Percentiles rank a stretch among this genome's conserved stretches.
phyloP scores from a whole-genome alignment of 768 basidiomycete genomes.

The Ramaria sp. region DNA sequence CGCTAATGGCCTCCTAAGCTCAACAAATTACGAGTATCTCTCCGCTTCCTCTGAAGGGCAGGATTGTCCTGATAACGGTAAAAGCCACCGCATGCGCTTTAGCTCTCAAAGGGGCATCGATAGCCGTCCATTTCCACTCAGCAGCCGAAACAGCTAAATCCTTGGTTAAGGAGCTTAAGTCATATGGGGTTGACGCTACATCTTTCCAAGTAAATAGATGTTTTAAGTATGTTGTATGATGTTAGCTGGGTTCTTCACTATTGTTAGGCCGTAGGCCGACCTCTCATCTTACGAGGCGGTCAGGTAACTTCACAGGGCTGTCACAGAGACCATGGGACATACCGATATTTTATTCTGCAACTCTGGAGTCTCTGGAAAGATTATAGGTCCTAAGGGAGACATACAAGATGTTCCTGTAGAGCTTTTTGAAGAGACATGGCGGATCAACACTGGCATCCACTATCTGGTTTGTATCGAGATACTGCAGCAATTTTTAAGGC shows the following conservation, averaged over 20 bases:
- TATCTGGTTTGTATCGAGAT: slow-evolving; percentile 28
- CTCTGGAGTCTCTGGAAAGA: slow-evolving; percentile 30
- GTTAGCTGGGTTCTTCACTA: neutral
- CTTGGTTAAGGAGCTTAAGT: slow-evolving; percentile 27
- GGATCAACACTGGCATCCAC: slow-evolving; percentile 33
- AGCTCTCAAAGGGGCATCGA: slow-evolving; percentile 31
- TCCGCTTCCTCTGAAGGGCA: slow-evolving; percentile 13
- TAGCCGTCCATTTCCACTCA: slow-evolving; percentile 42
- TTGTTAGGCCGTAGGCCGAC: slow-evolving; percentile 23
- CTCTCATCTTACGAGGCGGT: slow-evolving; percentile 33
- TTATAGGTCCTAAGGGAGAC: slow-evolving; percentile 33
- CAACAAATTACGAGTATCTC: neutral
- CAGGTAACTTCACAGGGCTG: slow-evolving; percentile 30
- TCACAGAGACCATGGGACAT: slow-evolving; percentile 33
- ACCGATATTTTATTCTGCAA: slow-evolving; percentile 45
- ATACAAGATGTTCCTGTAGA: slow-evolving; percentile 34
- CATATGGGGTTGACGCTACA: slow-evolving; percentile 26
- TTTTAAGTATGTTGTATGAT: neutral
- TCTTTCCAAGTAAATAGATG: slow-evolving; percentile 28
- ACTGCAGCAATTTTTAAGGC: neutral
- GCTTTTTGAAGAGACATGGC: slow-evolving; percentile 36
- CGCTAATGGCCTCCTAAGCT: too few relatives aligned
- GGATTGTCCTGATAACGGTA: slow-evolving; percentile 28
- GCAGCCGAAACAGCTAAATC: slow-evolving; percentile 26
- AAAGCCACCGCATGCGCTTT: slow-evolving; percentile 36